Conservation (phyloP, 2,329 filamentous ascomycete genomes). For the Lachnellula willkommii region DNA sequence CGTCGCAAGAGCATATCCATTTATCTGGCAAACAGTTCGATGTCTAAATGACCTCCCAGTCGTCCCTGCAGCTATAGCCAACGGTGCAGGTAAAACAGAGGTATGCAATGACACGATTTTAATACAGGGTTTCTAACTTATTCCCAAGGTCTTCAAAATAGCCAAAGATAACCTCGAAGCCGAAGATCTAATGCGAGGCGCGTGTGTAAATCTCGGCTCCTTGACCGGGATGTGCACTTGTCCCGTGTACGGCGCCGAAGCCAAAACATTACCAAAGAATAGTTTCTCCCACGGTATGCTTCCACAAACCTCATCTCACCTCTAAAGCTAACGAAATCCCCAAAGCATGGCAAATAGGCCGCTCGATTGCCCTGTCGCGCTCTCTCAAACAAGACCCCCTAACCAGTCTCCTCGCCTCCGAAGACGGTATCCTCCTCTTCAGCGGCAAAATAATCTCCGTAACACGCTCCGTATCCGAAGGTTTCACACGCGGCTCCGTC, state of each 20-base stretch:
- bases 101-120: conserved; percentile 7
- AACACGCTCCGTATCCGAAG: conserved; percentile 23
- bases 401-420: conserved; percentile 21
- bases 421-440: conserved; percentile 27
- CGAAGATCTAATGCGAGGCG: conserved; percentile 27
- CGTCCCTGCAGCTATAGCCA: conserved; percentile 24
- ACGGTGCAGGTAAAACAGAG: conserved; percentile 18
- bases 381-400: conserved; percentile 26
- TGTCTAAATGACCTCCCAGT: conserved; percentile 26
- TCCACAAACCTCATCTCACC: background rate
- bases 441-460: conserved; percentile 29
- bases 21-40: conserved; percentile 29
- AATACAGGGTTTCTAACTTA: background rate
- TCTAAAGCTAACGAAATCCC: background rate
- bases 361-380: conserved; percentile 46
- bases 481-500: conserved; percentile 28
- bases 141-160: conserved; percentile 17
- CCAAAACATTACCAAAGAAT: conserved; percentile 26
- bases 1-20: conserved; percentile 30
- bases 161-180: conserved; percentile 21
- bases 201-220: conserved; percentile 24
- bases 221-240: conserved; percentile 26
- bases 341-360: conserved; percentile 48
- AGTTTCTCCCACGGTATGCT: conserved; percentile 27
- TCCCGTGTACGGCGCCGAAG: conserved; percentile 25